Percentiles rank a stretch among this genome's conserved stretches.
Conservation (phyloP, 1,284 basidiomycete species). For the Cerioporus squamosus region DNA sequence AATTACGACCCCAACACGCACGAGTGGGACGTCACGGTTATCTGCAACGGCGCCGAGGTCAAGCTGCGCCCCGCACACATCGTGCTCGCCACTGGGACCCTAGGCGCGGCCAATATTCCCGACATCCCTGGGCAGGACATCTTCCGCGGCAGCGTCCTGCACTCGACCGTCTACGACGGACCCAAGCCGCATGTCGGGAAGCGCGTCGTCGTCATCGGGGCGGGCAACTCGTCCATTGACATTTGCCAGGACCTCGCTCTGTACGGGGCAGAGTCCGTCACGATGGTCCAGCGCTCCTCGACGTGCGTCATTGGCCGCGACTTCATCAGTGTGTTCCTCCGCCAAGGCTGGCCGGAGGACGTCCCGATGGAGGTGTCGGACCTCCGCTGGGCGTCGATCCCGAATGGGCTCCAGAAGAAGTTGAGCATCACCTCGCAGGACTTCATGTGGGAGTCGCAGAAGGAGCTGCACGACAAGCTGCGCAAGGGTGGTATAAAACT, state of each 20-base stretch:
- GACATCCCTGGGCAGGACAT: slow-evolving; percentile 41
- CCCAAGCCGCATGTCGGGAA: slow-evolving; percentile 47
- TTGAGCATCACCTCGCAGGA: slow-evolving; percentile 27
- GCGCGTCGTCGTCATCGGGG: slow-evolving; percentile 55
- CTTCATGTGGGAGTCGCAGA: slow-evolving; percentile 34
- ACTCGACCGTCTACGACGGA: slow-evolving; percentile 45
- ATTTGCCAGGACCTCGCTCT: slow-evolving; percentile 49
- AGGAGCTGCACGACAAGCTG: slow-evolving; percentile 59
- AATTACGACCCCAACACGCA: slow-evolving; percentile 42
- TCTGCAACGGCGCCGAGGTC: slow-evolving; percentile 43
- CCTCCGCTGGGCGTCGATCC: slow-evolving; percentile 45
- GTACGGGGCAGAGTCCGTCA: slow-evolving; percentile 38
- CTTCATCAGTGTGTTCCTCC: slow-evolving; percentile 30
- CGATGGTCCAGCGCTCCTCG: slow-evolving; percentile 37
- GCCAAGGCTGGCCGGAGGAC: slow-evolving; percentile 42
- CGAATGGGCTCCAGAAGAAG: slow-evolving; percentile 42
- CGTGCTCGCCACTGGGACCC: slow-evolving; percentile 62
- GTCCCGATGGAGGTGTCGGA: slow-evolving; percentile 49
- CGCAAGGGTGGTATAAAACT: slow-evolving; percentile 60
- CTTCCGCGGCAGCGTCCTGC: slow-evolving; percentile 47
- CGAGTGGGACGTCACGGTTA: slow-evolving; percentile 56
- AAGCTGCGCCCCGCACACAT: slow-evolving; percentile 56
- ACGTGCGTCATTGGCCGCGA: slow-evolving; percentile 33
- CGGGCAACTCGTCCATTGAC: slow-evolving; percentile 51
- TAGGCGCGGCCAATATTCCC: slow-evolving; percentile 50